Evolutionary conservation across 2,329 filamentous ascomycete genomes (phyloP), one percentile per base, ranked within the genome.

Genomic region (Decorospora gaudefroyi): DNA sequence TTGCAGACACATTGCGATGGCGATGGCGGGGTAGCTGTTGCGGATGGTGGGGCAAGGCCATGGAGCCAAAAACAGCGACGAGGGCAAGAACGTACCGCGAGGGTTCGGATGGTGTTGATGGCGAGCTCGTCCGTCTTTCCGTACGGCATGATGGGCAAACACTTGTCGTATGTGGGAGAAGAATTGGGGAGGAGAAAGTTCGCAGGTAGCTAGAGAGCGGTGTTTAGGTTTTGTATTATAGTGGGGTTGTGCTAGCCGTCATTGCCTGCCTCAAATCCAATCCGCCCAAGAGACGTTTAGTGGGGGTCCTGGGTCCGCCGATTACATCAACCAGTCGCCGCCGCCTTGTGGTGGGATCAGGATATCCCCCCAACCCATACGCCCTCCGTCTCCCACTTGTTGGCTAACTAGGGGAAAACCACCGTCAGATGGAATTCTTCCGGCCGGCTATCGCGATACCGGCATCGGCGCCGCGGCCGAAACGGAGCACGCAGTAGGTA

Each of bases 91-190:
- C 90, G 76, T 86, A 97, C 93, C 74, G 93, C 91, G 67, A 99
- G 84, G 72, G 90, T 77, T 74, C 93, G 89, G 80, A 99, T 97
- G 75, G 92, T 96, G 86, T 97, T 97, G 79, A 99, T 90, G 71
- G 90, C 88, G 77, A 90, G 83, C 81, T 86, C 79, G 75, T 99
- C 93, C 71, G 85, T 75, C 69, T 97, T 88, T 73, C 82, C 81
- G 83, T 88, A 96, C 74, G 85, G 85, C 92, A 97, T 97, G 68
- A 72, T 82, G 72, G 74, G 60, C 51, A 61, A 46, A 50, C 45
- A n/a, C n/a, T n/a, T 48, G 43, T 47, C 42, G 41, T n/a, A 39
- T 39, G 46, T n/a, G 38, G 49, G 41, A 39, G 36, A 42, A 46
- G 41, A 36, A 43, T 46, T 35, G 46, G 32, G 34, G 51, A 50